Evolutionary conservation across 257 asterid species (phyloP), one percentile per base, ranked within the genome.

Genomic region (Buddleja alternifolia): DNA sequence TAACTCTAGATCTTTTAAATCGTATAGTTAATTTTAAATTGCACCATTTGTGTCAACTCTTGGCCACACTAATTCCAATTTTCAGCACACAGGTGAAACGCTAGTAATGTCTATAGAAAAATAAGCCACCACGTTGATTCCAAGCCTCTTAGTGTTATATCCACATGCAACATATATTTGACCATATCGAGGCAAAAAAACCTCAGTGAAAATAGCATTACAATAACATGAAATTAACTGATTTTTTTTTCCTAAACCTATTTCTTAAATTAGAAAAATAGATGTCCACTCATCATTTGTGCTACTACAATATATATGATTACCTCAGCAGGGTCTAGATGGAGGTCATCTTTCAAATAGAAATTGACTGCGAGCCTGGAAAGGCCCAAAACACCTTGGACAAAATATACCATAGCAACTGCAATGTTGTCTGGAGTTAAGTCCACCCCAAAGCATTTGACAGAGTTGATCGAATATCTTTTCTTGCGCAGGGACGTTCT

Each of bases 251-350:
- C 58, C 42, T 20, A 45, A 54, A 69, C 58, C 32, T 37, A 52
- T 36, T 19, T 50, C 23, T 21, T 21, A 42, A 9, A 44, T 63
- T 40, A 34, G 53, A 60, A 11, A 48, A 60, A 12, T 59, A 62
- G 34, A n/a, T 2, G 11, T 25, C 51, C 52, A 44, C 16, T 7
- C 24, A 60, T 48, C 4, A 73, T 36, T 14, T 32, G 24, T 34
- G 15, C 63, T 32, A 68, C 70, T 59, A 59, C 19, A 66, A 52
- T 36, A 48, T 39, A 69, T 63, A 56, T 71, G 60, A 71, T 71
- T 81, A 94, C 99, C 99, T 94, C 98, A 4, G 98, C 99, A 78
- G 99, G 99, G 78, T 89, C 97, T 21, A 94, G 84, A 78, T 87
- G 96, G 60, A 94, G 88, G 76, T 91, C 99, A 81, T 94, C 99